Percentiles rank a stretch among this genome's conserved stretches.
phyloP scores from a whole-genome alignment of 108 stramenopile species.

The Nitzschia inconspicua region DNA sequence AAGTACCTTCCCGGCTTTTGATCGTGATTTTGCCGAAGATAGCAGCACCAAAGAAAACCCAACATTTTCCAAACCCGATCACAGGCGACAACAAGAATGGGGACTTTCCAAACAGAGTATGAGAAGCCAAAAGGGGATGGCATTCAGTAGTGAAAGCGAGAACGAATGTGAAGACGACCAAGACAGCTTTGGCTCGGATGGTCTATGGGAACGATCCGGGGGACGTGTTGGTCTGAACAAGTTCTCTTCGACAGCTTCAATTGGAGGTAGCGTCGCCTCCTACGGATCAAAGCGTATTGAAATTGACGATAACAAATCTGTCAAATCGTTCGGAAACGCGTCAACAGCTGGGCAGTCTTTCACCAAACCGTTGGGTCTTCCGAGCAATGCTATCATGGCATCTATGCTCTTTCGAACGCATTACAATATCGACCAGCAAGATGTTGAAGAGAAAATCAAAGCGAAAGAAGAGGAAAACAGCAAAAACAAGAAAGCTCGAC shows the following conservation, averaged over 20 bases:
- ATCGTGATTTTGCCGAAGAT: too few relatives aligned
- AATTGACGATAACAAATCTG: constrained; percentile 1
- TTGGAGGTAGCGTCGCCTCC: background rate
- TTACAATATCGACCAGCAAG: constrained; percentile 20
- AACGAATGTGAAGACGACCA: constrained; percentile 1
- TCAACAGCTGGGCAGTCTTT: constrained; percentile 6
- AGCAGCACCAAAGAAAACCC: constrained; percentile 6
- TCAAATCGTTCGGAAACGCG: background rate
- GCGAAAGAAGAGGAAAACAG: constrained; percentile 20
- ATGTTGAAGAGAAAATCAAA: constrained; percentile 34
- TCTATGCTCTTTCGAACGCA: constrained; percentile 46
- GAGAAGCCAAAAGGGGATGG: background rate
- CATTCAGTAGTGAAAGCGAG: background rate
- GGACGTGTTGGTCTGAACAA: background rate
- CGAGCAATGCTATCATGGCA: constrained; percentile 46
- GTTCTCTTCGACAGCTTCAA: background rate
- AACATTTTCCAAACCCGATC: background rate
- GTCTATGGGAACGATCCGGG: background rate
- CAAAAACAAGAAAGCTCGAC: constrained; percentile 7
- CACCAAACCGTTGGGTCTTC: constrained; percentile 39
- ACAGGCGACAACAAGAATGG: too few relatives aligned
- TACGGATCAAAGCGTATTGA: background rate
- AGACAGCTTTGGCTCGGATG: constrained; percentile 1
- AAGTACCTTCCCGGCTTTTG: constrained; percentile 1
- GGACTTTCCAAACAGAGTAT: background rate